These are phyloP conservation scores for Rhynchosporium secalis DNA, from an alignment of 2,329 filamentous ascomycete species.

Conservation along the genomic window DNA sequence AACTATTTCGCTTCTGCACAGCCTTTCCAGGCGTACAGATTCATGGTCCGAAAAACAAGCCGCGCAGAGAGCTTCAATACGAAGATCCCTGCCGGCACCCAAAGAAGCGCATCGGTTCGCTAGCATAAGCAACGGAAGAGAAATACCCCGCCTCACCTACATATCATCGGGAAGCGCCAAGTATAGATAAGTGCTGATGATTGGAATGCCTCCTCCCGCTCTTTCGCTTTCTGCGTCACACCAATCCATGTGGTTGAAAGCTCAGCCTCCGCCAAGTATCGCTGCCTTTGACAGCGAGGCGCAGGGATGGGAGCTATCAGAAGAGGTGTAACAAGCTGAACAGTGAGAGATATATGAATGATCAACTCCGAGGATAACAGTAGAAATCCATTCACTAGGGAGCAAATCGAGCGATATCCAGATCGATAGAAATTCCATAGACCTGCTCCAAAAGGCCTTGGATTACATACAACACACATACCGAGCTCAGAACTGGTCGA, in stretches of 20 bases:
- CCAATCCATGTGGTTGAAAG: slow-evolving; percentile 12
- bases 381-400: neutral
- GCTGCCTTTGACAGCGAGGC: neutral
- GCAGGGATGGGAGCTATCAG: neutral
- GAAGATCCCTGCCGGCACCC: slow-evolving; percentile 2
- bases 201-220: slow-evolving; percentile 19
- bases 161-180: neutral
- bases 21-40: neutral
- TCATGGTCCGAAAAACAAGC: neutral
- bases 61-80: neutral
- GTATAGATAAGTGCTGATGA: neutral
- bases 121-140: slow-evolving; percentile 11
- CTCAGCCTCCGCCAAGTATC: slow-evolving; percentile 9
- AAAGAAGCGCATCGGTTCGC: slow-evolving; percentile 1
- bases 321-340: slow-evolving; percentile 4
- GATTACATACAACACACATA: neutral
- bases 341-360: slow-evolving; percentile 1
- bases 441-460: neutral
- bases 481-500: neutral
- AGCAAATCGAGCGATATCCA: neutral
- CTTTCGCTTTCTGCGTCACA: slow-evolving; percentile 22
- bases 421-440: neutral
- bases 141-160: slow-evolving; percentile 7
- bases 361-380: neutral
- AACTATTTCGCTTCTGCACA: neutral